Evolutionary conservation across 768 basidiomycete species (phyloP), one percentile per base, ranked within the genome.

Genomic region (Calocybe indica): DNA sequence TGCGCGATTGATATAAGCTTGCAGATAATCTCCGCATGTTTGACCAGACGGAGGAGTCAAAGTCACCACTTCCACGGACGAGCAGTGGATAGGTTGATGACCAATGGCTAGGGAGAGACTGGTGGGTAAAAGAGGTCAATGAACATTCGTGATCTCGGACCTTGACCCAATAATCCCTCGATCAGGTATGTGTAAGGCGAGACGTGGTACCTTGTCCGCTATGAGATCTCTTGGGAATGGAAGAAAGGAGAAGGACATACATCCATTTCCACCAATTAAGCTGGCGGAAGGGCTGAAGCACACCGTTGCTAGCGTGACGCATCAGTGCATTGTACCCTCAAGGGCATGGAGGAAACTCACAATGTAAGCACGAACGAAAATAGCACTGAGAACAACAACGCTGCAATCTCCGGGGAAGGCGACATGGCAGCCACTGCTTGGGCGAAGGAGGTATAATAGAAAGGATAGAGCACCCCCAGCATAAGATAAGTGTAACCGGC

Each of bases 241-340:
- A 6, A 9, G 12, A 13, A 22, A 29, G n/a, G 29, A 9, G n/a
- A 11, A 12, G 3, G 7, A 39, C 55, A 51, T 75, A 86, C 83
- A 85, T 83, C 83, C 84, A 87, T 44, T 63, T 58, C 85, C 85
- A 88, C 78, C 82, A 83, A 8, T 78, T 77, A 2, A 87, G 75
- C 12, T 71, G 67, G 6, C 69, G 54, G 57, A 68, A 82, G 6
- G 85, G 85, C 54, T 88, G 85, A 3, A 88, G 58, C 34, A 86
- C 80, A 51, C 83, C 84, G 52, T 84, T 73, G 56, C 78, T 80
- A 69, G 56, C 11, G 29, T 22, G 2, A 22, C 22, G 22, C 22
- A 4, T 22, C 22, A 22, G 22, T 22, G 22, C 22, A 22, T 22
- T 22, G 4, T 22, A 22, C 22, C 2, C 22, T 22, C 12, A 32